Conservation (phyloP, 1,284 basidiomycete genomes). For the Laetiporus sulphureus region DNA sequence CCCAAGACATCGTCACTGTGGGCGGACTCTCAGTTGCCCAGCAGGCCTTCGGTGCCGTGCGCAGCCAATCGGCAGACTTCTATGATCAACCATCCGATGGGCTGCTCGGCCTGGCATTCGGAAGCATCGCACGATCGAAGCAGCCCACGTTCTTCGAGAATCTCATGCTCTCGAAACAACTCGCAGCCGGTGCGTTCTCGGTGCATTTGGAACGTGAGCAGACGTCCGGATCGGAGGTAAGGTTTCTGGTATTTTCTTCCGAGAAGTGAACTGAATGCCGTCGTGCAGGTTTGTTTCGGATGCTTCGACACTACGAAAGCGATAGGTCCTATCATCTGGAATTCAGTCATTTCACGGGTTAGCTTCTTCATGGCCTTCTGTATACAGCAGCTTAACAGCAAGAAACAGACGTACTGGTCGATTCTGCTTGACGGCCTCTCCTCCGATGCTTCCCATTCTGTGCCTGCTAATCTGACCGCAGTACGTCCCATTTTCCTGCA, state of each 20-base stretch:
- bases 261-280: not conserved
- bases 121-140: constrained; percentile 38
- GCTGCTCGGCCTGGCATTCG: constrained; percentile 53
- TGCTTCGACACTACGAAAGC: constrained; percentile 48
- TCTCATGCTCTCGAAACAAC: constrained; percentile 35
- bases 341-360: constrained; percentile 45
- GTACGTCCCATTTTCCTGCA: no score
- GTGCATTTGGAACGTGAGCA: constrained; percentile 45
- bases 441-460: constrained; percentile 22
- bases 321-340: constrained; percentile 39
- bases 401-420: constrained; percentile 50
- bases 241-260: constrained; percentile 4
- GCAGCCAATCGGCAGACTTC: constrained; percentile 36
- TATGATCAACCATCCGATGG: constrained; percentile 41
- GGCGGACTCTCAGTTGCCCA: constrained; percentile 35
- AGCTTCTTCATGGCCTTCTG: constrained; percentile 1
- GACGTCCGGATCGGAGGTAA: constrained; percentile 42
- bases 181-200: constrained; percentile 46
- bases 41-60: constrained; percentile 45
- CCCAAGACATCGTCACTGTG: constrained; percentile 40
- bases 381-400: no score
- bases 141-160: constrained; percentile 59
- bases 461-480: constrained; percentile 27
- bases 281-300: constrained; percentile 47
- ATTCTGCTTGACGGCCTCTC: constrained; percentile 37